A percentile compares a stretch with the other conserved stretches of the same genome.
Conservation (phyloP, 257 asterid species). For the Solanum habrochaites region DNA sequence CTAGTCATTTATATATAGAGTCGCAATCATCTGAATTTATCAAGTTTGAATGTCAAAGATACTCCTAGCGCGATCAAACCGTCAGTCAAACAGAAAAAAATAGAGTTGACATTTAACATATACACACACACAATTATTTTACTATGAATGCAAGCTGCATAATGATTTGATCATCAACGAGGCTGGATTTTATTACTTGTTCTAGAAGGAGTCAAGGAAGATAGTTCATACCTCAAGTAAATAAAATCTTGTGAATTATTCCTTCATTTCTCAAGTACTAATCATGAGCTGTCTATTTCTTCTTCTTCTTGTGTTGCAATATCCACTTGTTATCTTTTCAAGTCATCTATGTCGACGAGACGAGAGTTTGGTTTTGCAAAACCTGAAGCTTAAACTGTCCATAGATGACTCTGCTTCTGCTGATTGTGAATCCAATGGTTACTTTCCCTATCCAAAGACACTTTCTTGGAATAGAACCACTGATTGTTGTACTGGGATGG, state of each 20-base stretch:
- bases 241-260: background rate
- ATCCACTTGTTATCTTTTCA: background rate
- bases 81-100: background rate
- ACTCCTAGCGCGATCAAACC: background rate
- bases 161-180: background rate
- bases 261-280: background rate
- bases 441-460: slow-evolving; percentile 1
- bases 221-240: background rate
- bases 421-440: background rate
- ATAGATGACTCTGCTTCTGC: background rate
- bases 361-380: slow-evolving; percentile 3
- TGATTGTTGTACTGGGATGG: slow-evolving; percentile 17
- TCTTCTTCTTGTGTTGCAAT: background rate
- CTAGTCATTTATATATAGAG: background rate
- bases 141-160: background rate
- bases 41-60: background rate
- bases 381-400: background rate
- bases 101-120: background rate
- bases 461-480: slow-evolving; percentile 1
- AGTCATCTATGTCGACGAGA: background rate
- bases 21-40: background rate
- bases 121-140: background rate
- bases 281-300: background rate
- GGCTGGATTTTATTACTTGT: background rate
- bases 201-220: background rate